phyloP scores from a whole-genome alignment of 75 land plant species.

The Pinus taeda region DNA sequence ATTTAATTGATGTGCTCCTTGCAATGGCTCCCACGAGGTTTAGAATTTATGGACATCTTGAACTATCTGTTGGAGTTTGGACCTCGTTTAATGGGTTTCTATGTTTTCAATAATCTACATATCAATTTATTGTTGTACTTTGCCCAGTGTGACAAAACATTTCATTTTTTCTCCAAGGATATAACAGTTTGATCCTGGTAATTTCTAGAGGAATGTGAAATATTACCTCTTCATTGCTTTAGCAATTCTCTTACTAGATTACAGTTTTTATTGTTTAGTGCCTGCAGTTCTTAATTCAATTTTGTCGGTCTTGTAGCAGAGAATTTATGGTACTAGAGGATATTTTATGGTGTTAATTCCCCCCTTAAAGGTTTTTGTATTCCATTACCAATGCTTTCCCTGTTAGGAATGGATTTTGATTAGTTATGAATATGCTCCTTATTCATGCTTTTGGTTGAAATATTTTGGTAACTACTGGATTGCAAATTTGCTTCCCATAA shows the following conservation, averaged over 20 bases:
- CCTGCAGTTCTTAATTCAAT: too few species aligned
- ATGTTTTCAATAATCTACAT: slow-evolving; percentile 2
- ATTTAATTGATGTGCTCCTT: neutral
- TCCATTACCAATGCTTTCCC: too few species aligned
- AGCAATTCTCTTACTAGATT: neutral
- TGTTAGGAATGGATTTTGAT: neutral
- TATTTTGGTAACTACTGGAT: neutral
- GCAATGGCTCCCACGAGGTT: neutral
- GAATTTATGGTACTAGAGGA: neutral
- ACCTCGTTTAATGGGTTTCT: neutral
- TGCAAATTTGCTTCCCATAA: too few species aligned
- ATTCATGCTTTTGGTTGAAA: neutral
- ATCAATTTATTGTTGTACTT: slow-evolving; percentile 2
- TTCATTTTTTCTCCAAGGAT: neutral
- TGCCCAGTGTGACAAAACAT: neutral
- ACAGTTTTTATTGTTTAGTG: neutral
- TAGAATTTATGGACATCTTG: neutral
- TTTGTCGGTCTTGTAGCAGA: neutral
- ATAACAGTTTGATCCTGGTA: neutral
- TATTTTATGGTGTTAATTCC: neutral
- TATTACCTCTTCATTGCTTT: neutral
- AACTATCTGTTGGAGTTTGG: neutral
- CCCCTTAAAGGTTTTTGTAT: too few species aligned
- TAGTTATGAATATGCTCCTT: neutral
- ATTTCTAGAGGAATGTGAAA: neutral